A percentile compares a stretch with the other conserved stretches of the same genome.
Conservation (phyloP, 352 stramenopile genomes). For the Aphanomyces invadans region DNA sequence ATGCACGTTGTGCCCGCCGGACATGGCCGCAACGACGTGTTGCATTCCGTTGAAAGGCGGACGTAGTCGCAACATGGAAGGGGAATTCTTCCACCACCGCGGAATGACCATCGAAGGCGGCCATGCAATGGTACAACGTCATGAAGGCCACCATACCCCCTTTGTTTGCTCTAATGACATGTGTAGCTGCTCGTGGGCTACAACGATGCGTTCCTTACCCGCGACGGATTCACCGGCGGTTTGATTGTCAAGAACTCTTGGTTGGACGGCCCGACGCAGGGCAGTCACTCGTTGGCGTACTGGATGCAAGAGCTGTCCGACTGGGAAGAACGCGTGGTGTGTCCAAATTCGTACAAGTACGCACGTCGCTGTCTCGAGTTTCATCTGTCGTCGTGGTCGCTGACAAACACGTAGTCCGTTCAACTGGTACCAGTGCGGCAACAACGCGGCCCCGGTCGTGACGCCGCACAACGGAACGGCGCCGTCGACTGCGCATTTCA, state of each 20-base stretch:
- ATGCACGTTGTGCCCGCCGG: slow-evolving; percentile 62
- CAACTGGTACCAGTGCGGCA: slow-evolving; percentile 78
- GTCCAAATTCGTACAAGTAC: slow-evolving; percentile 40
- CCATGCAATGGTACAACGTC: slow-evolving; percentile 63
- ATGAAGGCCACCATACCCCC: no score
- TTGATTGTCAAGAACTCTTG: slow-evolving; percentile 77
- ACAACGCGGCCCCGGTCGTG: slow-evolving; percentile 29
- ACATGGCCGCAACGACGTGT: slow-evolving; percentile 72
- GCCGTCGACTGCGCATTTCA: slow-evolving; percentile 27
- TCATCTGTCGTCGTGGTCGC: no score
- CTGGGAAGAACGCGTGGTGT: slow-evolving; percentile 71
- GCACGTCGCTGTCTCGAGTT: neutral
- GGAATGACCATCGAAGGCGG: slow-evolving; percentile 74
- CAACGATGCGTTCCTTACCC: slow-evolving; percentile 65
- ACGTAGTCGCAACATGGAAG: slow-evolving; percentile 74
- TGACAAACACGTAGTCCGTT: slow-evolving; percentile 53
- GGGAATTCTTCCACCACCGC: slow-evolving; percentile 72
- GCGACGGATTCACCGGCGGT: slow-evolving; percentile 62
- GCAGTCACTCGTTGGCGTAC: slow-evolving; percentile 66
- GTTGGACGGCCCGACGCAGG: slow-evolving; percentile 49
- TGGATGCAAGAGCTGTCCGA: slow-evolving; percentile 78
- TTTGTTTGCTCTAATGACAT: no score
- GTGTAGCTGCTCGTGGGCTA: slow-evolving; percentile 65
- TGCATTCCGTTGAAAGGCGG: slow-evolving; percentile 62
- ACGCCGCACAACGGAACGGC: neutral